phyloP scores from a whole-genome alignment of 2,329 filamentous ascomycete species.

The Cladosporium halotolerans region DNA sequence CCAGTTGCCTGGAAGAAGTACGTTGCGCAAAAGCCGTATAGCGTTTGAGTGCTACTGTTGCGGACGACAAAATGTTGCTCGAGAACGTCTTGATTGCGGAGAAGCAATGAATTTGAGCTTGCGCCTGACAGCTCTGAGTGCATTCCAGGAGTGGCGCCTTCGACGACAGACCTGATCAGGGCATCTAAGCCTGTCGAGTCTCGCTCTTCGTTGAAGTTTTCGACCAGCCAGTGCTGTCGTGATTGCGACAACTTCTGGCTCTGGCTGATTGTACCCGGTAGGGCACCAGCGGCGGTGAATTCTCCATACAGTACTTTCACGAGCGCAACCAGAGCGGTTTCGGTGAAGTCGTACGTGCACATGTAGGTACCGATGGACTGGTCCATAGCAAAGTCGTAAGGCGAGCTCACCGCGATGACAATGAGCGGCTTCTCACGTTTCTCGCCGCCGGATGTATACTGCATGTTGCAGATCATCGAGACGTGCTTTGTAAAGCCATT shows the following conservation, averaged over 20 bases:
- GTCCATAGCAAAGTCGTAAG: conserved; percentile 94
- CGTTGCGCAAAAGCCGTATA: conserved; percentile 89
- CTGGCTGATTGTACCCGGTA: conserved; percentile 71
- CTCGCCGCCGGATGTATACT: conserved; percentile 63
- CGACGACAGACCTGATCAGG: conserved; percentile 65
- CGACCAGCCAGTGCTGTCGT: conserved; percentile 92
- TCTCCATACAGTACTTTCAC: conserved; percentile 82
- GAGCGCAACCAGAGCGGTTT: conserved; percentile 78
- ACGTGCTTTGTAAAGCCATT: conserved; percentile 94
- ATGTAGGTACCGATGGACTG: conserved; percentile 84
- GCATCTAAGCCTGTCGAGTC: conserved; percentile 68
- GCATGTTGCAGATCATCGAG: conserved; percentile 87
- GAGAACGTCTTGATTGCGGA: conserved; percentile 63
- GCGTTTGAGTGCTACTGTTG: conserved; percentile 82
- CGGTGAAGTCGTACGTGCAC: conserved; percentile 94
- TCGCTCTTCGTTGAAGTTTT: conserved; percentile 74
- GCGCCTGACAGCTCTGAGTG: conserved; percentile 64
- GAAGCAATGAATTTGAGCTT: conserved; percentile 67
- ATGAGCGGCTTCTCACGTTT: conserved; percentile 74
- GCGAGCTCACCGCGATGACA: conserved; percentile 88
- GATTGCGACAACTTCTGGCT: conserved; percentile 82
- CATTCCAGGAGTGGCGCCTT: conserved; percentile 58
- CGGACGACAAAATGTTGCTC: conserved; percentile 87
- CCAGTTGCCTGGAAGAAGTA: conserved; percentile 68
- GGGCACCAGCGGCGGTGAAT: conserved; percentile 47